Conservation (phyloP, 495 filamentous ascomycete species). For the Penicillium robsamsonii region DNA sequence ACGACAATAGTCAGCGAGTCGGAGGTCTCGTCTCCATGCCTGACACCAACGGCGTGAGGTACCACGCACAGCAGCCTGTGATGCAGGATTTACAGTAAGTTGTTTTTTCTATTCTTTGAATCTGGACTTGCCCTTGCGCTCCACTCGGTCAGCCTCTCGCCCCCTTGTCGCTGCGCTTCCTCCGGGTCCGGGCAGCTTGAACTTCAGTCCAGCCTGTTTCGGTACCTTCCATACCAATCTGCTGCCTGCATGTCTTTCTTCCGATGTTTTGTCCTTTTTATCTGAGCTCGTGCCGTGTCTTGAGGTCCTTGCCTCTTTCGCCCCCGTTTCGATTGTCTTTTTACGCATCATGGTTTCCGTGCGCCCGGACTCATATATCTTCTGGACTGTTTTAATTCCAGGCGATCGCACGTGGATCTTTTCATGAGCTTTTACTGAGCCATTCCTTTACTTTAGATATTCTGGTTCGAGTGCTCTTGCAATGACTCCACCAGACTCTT, state of each 20-base stretch:
- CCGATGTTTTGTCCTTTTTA: conserved; percentile 28
- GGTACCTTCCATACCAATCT: conserved; percentile 32
- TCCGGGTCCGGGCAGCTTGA: conserved; percentile 37
- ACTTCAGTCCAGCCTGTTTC: conserved; percentile 32
- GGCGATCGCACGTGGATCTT: too few relatives aligned
- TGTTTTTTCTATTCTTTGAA: conserved; percentile 33
- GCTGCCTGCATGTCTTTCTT: conserved; percentile 32
- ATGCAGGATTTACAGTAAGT: conserved; percentile 52
- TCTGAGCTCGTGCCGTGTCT: conserved; percentile 17
- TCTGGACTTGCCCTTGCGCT: conserved; percentile 37
- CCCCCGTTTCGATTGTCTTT: conserved; percentile 15
- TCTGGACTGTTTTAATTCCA: conserved; percentile 9
- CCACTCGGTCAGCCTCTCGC: conserved; percentile 35
- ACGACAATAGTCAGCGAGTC: conserved; percentile 42
- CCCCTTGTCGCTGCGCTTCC: conserved; percentile 40
- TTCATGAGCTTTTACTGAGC: conserved; percentile 19
- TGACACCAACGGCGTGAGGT: conserved; percentile 47
- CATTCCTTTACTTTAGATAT: conserved; percentile 33
- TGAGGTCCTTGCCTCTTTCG: conserved; percentile 13
- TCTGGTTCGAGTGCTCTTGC: conserved; percentile 41
- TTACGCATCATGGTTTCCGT: conserved; percentile 19
- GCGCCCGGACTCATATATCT: conserved; percentile 13
- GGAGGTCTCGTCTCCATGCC: conserved; percentile 44
- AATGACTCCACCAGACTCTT: conserved; percentile 49
- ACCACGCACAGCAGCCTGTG: conserved; percentile 44